Conservation (phyloP, 768 basidiomycete species). For the Boletus tomentosulus region DNA sequence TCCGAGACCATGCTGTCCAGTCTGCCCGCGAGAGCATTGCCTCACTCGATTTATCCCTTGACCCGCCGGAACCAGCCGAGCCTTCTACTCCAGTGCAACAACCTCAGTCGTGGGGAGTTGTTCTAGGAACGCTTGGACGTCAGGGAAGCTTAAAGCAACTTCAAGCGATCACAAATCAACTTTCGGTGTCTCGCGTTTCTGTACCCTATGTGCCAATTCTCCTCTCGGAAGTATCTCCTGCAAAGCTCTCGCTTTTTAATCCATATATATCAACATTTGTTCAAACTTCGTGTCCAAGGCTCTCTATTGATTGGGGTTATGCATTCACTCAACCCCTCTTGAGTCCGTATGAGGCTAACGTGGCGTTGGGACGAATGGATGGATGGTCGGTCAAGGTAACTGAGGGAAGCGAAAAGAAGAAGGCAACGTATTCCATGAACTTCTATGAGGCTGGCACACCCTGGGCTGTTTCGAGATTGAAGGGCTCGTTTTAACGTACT, state of each 20-base stretch:
- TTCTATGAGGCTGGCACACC: conserved; percentile 83
- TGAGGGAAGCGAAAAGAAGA: conserved; percentile 16
- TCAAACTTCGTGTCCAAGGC: conserved; percentile 93
- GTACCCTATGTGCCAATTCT: conserved; percentile 88
- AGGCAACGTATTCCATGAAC: conserved; percentile 83
- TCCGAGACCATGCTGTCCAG: conserved; percentile 72
- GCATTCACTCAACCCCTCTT: conserved; percentile 87
- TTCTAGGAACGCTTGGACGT: conserved; percentile 90
- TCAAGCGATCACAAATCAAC: conserved; percentile 75
- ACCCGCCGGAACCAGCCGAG: conserved; percentile 18
- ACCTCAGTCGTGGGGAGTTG: conserved; percentile 71
- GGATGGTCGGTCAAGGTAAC: conserved; percentile 58
- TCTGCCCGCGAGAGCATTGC: conserved; percentile 64
- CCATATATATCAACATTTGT: conserved; percentile 85
- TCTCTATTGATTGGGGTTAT: conserved; percentile 99
- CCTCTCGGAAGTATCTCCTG: conserved; percentile 94
- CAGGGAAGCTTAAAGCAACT: conserved; percentile 92
- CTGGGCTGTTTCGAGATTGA: conserved; percentile 67
- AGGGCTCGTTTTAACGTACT: conserved; percentile 40
- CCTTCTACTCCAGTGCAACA: conserved; percentile 11
- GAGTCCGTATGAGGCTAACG: conserved; percentile 89
- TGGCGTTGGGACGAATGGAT: conserved; percentile 62
- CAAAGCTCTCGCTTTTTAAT: conserved; percentile 82
- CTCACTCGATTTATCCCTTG: conserved; percentile 14
- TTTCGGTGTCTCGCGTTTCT: conserved; percentile 46